Conservation (phyloP, 208 protist species). For the Hexamita inflata region DNA sequence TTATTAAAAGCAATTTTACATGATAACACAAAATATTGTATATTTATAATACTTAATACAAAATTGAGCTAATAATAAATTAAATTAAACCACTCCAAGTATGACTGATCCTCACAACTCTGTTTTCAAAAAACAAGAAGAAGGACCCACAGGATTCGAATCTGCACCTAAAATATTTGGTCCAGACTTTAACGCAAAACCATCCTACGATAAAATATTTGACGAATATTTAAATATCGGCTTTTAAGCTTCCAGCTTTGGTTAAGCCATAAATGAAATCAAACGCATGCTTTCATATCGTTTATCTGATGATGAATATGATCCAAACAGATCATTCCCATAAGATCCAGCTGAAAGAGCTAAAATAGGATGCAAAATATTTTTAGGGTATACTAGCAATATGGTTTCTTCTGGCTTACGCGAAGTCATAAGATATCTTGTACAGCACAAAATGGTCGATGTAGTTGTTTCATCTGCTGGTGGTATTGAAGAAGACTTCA, state of each 20-base stretch:
- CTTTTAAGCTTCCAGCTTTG: conserved; percentile 64
- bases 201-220: conserved; percentile 47
- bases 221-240: conserved; percentile 52
- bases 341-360: conserved; percentile 41
- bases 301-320: conserved; percentile 51
- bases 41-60: no score
- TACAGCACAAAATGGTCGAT: conserved; percentile 77
- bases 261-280: conserved; percentile 56
- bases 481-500: conserved; percentile 98
- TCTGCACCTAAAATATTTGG: neutral
- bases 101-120: no score
- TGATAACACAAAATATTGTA: no score
- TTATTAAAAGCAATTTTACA: no score
- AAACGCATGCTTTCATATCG: conserved; percentile 62
- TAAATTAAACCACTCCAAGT: no score
- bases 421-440: conserved; percentile 85
- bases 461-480: conserved; percentile 91
- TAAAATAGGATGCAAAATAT: conserved; percentile 57
- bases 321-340: conserved; percentile 26
- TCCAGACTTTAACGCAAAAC: conserved; percentile 9
- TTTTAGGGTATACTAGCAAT: conserved; percentile 97
- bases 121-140: no score
- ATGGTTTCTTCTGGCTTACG: conserved; percentile 91
- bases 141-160: no score
- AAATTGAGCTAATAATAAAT: no score